Evolutionary conservation across 2,329 filamentous ascomycete genomes (phyloP).

Genomic region (Verticillium zaregamsianum): DNA sequence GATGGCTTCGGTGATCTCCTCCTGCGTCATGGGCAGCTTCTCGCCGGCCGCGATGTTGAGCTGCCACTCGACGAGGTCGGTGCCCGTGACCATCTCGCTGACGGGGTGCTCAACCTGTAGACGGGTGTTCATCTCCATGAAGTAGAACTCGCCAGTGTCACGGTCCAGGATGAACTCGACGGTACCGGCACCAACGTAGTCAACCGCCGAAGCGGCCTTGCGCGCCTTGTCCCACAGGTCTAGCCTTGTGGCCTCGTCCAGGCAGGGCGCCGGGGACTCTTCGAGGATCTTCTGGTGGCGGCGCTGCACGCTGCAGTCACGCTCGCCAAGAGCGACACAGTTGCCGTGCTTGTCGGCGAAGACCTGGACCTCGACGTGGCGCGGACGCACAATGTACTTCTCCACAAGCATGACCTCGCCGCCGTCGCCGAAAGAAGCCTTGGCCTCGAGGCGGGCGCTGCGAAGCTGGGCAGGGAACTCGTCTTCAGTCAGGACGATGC

Average conservation of each 20-base stretch:
- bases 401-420: slow-evolving; percentile 80
- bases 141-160: slow-evolving; percentile 74
- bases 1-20: slow-evolving; percentile 71
- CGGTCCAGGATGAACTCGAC: slow-evolving; percentile 90
- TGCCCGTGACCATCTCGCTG: slow-evolving; percentile 65
- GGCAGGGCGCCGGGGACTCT: slow-evolving; percentile 74
- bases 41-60: slow-evolving; percentile 67
- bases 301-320: slow-evolving; percentile 84
- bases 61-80: slow-evolving; percentile 90
- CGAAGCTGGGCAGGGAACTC: slow-evolving; percentile 69
- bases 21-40: slow-evolving; percentile 51
- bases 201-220: slow-evolving; percentile 66
- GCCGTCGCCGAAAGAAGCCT: slow-evolving; percentile 75
- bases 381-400: slow-evolving; percentile 71
- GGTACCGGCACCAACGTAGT: slow-evolving; percentile 86
- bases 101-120: slow-evolving; percentile 97
- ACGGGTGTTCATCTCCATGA: slow-evolving; percentile 81
- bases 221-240: slow-evolving; percentile 64
- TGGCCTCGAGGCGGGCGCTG: slow-evolving; percentile 71
- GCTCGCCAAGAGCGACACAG: slow-evolving; percentile 79
- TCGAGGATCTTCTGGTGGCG: slow-evolving; percentile 90
- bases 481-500: slow-evolving; percentile 63
- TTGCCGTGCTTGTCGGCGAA: slow-evolving; percentile 79
- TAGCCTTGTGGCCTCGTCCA: slow-evolving; percentile 52
- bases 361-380: slow-evolving; percentile 87